A percentile compares a stretch with the other conserved stretches of the same genome.
Evolutionary conservation across 768 basidiomycete genomes (phyloP).

Genomic region (Phylloporus sp.): DNA sequence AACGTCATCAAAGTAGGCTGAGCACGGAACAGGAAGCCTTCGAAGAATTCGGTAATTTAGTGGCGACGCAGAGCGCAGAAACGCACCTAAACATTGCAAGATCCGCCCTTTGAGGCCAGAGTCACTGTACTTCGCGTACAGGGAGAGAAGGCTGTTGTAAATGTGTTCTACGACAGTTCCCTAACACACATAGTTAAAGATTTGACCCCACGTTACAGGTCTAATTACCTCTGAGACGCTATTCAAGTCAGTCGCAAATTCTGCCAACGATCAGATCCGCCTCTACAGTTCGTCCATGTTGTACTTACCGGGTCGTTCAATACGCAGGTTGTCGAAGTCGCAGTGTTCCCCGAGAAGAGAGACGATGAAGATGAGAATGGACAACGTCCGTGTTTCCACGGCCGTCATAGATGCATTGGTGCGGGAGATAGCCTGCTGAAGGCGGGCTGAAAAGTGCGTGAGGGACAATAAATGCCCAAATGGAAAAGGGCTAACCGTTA

Average conservation of each 20-base stretch:
- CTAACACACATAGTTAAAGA: constrained; percentile 30
- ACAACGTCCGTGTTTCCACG: constrained; percentile 52
- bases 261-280: constrained; percentile 31
- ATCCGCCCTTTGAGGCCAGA: constrained; percentile 62
- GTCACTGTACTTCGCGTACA: constrained; percentile 67
- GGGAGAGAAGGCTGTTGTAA: constrained; percentile 63
- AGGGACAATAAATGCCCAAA: constrained; percentile 1
- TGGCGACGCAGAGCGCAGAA: neutral
- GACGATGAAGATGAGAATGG: constrained; percentile 79
- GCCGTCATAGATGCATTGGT: constrained; percentile 37
- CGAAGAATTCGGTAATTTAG: neutral
- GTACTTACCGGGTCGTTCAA: constrained; percentile 54
- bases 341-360: constrained; percentile 86
- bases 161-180: constrained; percentile 79
- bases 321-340: constrained; percentile 75
- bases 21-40: constrained; percentile 89
- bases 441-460: constrained; percentile 44
- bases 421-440: constrained; percentile 54
- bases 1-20: constrained; percentile 89
- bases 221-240: constrained; percentile 50
- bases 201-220: neutral
- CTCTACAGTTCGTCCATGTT: too few species aligned
- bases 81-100: constrained; percentile 80
- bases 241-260: constrained; percentile 53
- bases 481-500: constrained; percentile 63